Base-by-base conservation (phyloP, 257 asterid species). In the Leptodermis oblonga region DNA sequence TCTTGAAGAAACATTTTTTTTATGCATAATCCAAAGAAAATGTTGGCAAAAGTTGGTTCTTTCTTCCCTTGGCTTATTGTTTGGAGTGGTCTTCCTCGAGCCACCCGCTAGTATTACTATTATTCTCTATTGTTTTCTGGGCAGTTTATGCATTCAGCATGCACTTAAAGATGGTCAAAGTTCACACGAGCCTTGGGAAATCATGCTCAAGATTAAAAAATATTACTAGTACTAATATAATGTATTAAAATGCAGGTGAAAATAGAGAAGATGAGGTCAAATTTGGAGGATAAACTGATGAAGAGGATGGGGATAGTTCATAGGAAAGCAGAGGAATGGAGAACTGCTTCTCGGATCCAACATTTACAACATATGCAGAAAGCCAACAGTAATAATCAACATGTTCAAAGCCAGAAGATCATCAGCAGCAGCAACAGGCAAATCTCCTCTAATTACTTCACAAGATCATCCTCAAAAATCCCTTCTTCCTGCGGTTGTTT, bases 251-350 rank as follows among this genome's bases (percentile, higher is more conserved):
- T 62, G 54, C 84, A 94, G 99, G 97, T 94, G 85, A 94, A 94
- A 80, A 83, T 94, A 60, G 92, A 94, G 84, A 94, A 81, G 81
- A 91, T 91, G 97, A 83, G 92, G 71, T 88, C 94, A 12, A 86
- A 89, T 78, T 23, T 91, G 82, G 99, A 94, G 75, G 97, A 91
- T 65, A 94, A 89, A 55, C 73, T 94, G 30, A 91, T 90, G 99
- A 94, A 89, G 83, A 91, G 86, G 74, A 91, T 91, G 97, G 96
- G 89, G 0, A 82, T 82, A 8, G 99, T 89, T 73, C 89, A 87
- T n/a, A 77, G 96, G 53, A 94, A 87, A 81, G 99, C 97, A 0
- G 99, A 94, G 73, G 97, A 94, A 75, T 86, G 85, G 96, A 87
- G 95, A 65, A 86, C 86, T 20, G 55, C 85, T 7, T 95, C 97